Evolutionary conservation across 331 rosid species (phyloP), one percentile per base, ranked within the genome.

Genomic region (Prunus yedoensis): DNA sequence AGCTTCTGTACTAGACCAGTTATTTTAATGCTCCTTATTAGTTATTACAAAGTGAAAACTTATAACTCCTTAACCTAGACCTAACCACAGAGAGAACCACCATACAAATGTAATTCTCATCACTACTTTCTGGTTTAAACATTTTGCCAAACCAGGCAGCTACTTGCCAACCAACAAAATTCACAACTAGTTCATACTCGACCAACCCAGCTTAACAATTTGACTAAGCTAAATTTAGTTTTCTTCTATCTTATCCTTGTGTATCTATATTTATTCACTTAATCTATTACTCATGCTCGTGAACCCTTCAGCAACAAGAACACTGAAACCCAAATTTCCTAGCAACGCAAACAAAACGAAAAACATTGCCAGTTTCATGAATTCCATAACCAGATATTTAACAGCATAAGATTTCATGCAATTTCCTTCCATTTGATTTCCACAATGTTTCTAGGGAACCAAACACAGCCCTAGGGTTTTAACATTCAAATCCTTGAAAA

Each of bases 151-250:
- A 21, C 53, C 66, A 47, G 27, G 68, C 16, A 57, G 50, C 50
- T 45, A n/a, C n/a, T 58, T 30, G 51, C 60, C 51, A 77, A 23
- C 61, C 43, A 28, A 45, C 21, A 25, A 61, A 25, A 13, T 7
- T 62, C 43, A 56, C 43, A 49, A n/a, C 43, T 35, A 50, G 43
- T 23, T 63, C 61, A 28, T 21, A 32, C 71, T 59, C 41, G 32
- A 49, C 35, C 61, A 10, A 58, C 58, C 83, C 68, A 74, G n/a
- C 50, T 49, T 68, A 6, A 64, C 21, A 70, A 28, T 35, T 61
- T 50, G 15, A 9, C 20, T 25, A 27, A 73, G 46, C 7, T 8
- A 23, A 38, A 28, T 30, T 72, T 8, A 12, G 4, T 25, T 20
- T 9, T 17, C 70, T 23, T 51, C 50, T 35, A 10, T 5, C 25